Evolutionary conservation across 2,329 filamentous ascomycete genomes (phyloP), one percentile per base, ranked within the genome.

Genomic region (Aaosphaeria pasadenensis): DNA sequence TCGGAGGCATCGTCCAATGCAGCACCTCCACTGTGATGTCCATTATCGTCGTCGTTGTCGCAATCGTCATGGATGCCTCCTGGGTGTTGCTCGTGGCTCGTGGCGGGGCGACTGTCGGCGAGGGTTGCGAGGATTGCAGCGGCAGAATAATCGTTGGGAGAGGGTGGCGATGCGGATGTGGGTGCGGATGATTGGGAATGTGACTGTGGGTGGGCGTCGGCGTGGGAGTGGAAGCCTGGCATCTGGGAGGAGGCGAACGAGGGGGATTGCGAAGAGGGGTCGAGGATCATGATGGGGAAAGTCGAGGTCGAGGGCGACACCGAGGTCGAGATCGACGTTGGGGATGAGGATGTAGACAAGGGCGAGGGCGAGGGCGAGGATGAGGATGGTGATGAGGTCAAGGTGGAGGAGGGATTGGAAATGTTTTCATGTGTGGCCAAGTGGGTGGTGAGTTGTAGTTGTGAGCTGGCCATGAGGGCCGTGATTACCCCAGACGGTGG

Each of bases 61-160:
- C 42, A 11, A 17, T 44, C 30, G 7, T 46, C 57, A 36, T 54
- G 47, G 11, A 47, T 36, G 33, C 47, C 54, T 28, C 49, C 49
- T 13, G 44, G 51, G 49, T 61, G 45, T 43, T 57, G 56, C 7
- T 42, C 58, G 51, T 60, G 54, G 54, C 59, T 59, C 38, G 60
- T 60, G 48, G 58, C 50, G 42, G 63, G 59, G 30, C 63, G 56
- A 54, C 52, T 63, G 53, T 63, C 62, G 11, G 60, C 57, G 46
- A 64, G 60, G 6, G 61, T 55, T 43, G 65, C 58, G 43, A 65
- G 63, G 2, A 61, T 60, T 13, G 58, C 51, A 9, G 59, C 59
- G 45, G 61, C 57, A 30, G 63, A 63, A 47, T 59, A 47, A 36
- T 52, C 52, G 49, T 51, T 56, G 45, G 55, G 56, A 11, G 62